Base-by-base conservation (phyloP, 805 yeast species). In the Candida arabinofermentans region DNA sequence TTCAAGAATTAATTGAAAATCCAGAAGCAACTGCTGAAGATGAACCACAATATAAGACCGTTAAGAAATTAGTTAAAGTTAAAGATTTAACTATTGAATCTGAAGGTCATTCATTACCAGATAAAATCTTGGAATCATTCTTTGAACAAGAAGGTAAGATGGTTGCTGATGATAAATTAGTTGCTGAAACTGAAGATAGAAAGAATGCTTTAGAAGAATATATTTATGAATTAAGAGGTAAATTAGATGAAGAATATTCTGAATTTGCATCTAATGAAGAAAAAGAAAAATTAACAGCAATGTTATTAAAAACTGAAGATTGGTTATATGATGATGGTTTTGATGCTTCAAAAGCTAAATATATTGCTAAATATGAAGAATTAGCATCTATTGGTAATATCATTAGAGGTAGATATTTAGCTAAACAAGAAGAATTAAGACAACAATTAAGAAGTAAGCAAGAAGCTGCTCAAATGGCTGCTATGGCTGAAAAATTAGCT, bases 291-390 rank as follows among this genome's bases (percentile, higher is more conserved):
- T 75, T 93, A 60, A 66, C 77, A 37, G 85, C 71, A 47, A 75
- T 84, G 75, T 77, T 93, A 64, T 65, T 75, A 61, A 83, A 81
- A 66, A 81, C 98, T 53, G 99, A 93, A 77, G 96, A 91, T 63
- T 93, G 99, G 99, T 80, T 93, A 61, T 93, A 93, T 70, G 96
- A 86, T 49, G 99, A 89, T 43, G 98, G 98, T 62, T 89, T 86
- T 64, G 99, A 93, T 67, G 79, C 97, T 49, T 77, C 90, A 61
- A 90, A 93, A 80, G 99, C 93, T 58, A 87, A 85, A 67, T 93
- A 91, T 77, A 83, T 95, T 69, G 98, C 99, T 62, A 90, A 86
- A 71, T 89, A 89, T 71, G 98, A 93, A 72, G 99, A 93, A 70
- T 81, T 93, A 61, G 95, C 96, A 35, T 78, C 96, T 33, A 74